Conservation (phyloP, 106 monocot genomes). For the Dioscorea alata region DNA sequence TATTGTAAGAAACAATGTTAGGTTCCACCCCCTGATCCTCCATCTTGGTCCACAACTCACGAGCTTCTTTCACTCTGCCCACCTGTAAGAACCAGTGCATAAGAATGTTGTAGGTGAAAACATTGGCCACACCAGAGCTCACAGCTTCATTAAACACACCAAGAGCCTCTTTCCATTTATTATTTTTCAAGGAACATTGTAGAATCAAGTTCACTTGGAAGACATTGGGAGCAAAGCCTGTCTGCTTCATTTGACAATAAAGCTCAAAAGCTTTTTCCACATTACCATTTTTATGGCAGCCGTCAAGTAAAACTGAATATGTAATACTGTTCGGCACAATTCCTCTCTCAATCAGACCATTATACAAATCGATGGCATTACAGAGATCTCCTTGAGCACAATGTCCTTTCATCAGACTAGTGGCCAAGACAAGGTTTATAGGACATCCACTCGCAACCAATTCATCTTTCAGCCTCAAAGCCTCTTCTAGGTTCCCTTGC, state of each 20-base stretch:
- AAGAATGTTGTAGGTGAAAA: constrained; percentile 53
- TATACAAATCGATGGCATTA: constrained; percentile 32
- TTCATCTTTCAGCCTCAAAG: constrained; percentile 46
- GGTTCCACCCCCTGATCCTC: constrained; percentile 45
- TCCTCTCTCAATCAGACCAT: constrained; percentile 19
- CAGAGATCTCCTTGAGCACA: constrained; percentile 31
- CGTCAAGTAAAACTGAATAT: constrained; percentile 43
- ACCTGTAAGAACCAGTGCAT: constrained; percentile 45
- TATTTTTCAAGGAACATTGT: constrained; percentile 29
- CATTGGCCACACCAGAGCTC: constrained; percentile 26
- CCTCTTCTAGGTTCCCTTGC: constrained; percentile 41
- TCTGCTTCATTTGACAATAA: constrained; percentile 47
- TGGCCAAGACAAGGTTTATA: constrained; percentile 32
- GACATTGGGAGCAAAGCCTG: constrained; percentile 29
- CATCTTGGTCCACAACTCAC: constrained; percentile 52
- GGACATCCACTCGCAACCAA: constrained; percentile 22
- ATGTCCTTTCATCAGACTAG: constrained; percentile 49
- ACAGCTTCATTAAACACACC: constrained; percentile 46
- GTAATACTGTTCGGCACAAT: constrained; percentile 37
- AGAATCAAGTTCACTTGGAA: constrained; percentile 35
- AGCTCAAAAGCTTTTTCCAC: constrained; percentile 44
- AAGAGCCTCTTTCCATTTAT: constrained; percentile 23
- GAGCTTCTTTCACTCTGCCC: constrained; percentile 44
- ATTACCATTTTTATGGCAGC: constrained; percentile 35
- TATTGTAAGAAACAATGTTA: constrained; percentile 52